Base-by-base conservation (phyloP, 257 asterid species). In the Solanum ahanhuiri region DNA sequence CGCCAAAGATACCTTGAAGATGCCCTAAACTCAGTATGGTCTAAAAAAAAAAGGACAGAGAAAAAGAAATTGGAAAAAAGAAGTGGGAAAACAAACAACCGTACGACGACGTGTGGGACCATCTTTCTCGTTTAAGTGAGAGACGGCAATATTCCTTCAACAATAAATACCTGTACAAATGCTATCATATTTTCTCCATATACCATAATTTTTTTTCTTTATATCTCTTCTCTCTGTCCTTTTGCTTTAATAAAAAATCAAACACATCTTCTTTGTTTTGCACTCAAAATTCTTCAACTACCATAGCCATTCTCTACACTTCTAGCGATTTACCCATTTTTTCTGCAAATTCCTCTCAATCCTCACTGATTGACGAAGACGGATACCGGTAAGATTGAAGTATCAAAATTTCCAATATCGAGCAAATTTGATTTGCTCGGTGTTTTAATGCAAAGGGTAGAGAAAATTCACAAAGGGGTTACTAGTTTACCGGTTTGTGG, bases 391-490 rank as follows among this genome's bases (percentile, higher is more conserved):
- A 18, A 67, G 34, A 18, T 72, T 28, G 41, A 15, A 31, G 3
- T 20, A n/a, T 6, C 45, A 22, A 39, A 9, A 39, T 11, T 39
- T 37, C 8, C 12, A 20, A 77, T 43, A 43, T 77, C 83, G 63
- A 43, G 83, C 83, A 41, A 77, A 41, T 43, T 41, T 23, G 30
- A 23, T 76, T 76, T 76, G 83, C 83, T 77, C 63, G 63, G 83
- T 77, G 83, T 43, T 77, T 77, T 77, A 77, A 77, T 77, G 83
- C 83, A 77, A 77, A 77, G 63, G 83, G n/a, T 23, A 23, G 83
- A 77, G 23, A 77, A 77, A 23, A n/a, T 43, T 77, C 60, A 41
- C 12, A 77, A 23, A 77, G 31, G n/a, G 63, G 83, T 41, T 41
- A 77, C 63, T 43, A 4, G 9, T 23, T 41, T 77, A 14, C 63